phyloP scores from a whole-genome alignment of 768 basidiomycete species.

The Mycena sanguinolenta region DNA sequence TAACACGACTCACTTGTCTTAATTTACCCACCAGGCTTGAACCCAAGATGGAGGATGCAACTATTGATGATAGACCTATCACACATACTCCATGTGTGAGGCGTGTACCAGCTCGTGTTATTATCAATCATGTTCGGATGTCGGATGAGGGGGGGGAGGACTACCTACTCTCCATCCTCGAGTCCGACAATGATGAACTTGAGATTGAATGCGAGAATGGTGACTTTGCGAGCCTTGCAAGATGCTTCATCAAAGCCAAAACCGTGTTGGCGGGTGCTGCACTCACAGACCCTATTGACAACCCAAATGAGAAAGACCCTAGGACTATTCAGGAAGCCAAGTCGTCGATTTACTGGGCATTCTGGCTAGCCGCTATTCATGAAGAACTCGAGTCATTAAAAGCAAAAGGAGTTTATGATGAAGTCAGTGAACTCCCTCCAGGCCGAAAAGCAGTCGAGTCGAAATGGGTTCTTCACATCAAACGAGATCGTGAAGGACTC shows the following conservation, averaged over 20 bases:
- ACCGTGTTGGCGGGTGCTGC: slow-evolving; percentile 25
- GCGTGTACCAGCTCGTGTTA: no score
- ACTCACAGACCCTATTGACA: slow-evolving; percentile 32
- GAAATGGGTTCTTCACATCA: no score
- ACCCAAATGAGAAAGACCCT: slow-evolving; percentile 30
- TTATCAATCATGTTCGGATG: slow-evolving; percentile 4
- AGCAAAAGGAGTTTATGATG: no score
- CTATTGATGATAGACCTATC: no score
- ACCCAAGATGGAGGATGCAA: no score
- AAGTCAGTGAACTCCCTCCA: no score
- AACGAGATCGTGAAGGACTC: no score
- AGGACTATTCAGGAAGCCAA: slow-evolving; percentile 38
- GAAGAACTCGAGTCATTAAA: slow-evolving; percentile 41
- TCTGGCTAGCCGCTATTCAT: slow-evolving; percentile 31
- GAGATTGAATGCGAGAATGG: slow-evolving; percentile 20
- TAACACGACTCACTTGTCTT: no score
- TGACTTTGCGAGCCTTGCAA: slow-evolving; percentile 2
- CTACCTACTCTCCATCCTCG: slow-evolving; percentile 16
- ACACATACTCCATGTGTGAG: no score
- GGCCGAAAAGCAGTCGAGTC: no score
- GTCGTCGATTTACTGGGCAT: slow-evolving; percentile 37
- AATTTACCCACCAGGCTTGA: no score
- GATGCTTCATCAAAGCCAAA: slow-evolving; percentile 18
- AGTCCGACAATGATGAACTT: slow-evolving; percentile 18
- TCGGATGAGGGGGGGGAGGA: slow-evolving; percentile 30